Evolutionary conservation across 2,329 filamentous ascomycete species (phyloP).

Genomic region (Pestalotiopsis sp.): DNA sequence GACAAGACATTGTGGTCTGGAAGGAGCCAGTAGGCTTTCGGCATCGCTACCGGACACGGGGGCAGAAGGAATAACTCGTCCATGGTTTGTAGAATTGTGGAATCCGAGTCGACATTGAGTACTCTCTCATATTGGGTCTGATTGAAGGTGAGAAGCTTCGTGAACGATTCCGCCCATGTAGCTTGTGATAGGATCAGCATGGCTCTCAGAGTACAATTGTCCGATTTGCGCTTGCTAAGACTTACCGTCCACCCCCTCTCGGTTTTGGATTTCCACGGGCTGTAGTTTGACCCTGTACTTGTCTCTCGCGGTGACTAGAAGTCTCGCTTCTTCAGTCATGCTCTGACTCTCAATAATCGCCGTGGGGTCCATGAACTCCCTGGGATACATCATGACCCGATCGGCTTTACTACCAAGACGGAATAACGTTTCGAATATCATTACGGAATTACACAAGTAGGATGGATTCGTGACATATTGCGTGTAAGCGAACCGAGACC

Average conservation of each 20-base stretch:
- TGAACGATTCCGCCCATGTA: conserved; percentile 67
- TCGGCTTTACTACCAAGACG: conserved; percentile 45
- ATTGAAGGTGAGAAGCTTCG: conserved; percentile 71
- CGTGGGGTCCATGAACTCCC: conserved; percentile 36
- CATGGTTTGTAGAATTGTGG: conserved; percentile 63
- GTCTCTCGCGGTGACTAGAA: conserved; percentile 45
- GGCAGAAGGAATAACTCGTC: conserved; percentile 75
- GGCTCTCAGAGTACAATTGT: neutral
- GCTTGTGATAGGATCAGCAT: conserved; percentile 22
- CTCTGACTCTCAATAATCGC: conserved; percentile 30
- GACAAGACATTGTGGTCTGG: conserved; percentile 57
- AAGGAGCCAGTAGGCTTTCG: conserved; percentile 71
- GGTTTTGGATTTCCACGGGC: conserved; percentile 43
- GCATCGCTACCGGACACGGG: conserved; percentile 63
- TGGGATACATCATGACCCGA: conserved; percentile 49
- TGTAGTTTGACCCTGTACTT: conserved; percentile 46
- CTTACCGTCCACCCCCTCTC: conserved; percentile 31
- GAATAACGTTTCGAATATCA: conserved; percentile 49
- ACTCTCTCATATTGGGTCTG: conserved; percentile 61
- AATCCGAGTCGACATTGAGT: conserved; percentile 62
- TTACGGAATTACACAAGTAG: conserved; percentile 53
- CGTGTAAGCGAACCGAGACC: conserved; percentile 49
- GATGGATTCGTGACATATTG: conserved; percentile 51
- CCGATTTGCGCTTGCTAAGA: conserved; percentile 29
- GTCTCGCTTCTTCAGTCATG: conserved; percentile 29